These are phyloP conservation scores for Bruguiera sexangula DNA, from an alignment of 345 rosid species.

Conservation along the genomic window DNA sequence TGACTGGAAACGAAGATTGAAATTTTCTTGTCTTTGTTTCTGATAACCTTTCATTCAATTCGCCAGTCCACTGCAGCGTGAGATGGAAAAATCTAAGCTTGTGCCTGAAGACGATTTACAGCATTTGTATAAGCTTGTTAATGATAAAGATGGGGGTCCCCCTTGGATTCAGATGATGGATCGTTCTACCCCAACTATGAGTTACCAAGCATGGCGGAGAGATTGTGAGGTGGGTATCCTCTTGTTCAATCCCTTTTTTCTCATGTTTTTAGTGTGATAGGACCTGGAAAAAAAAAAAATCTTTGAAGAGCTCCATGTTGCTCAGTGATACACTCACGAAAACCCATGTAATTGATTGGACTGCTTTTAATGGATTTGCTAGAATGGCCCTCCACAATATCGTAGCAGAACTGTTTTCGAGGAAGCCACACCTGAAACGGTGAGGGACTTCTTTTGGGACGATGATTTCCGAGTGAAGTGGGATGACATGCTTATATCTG, in stretches of 20 bases:
- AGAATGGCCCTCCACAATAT: constrained; percentile 76
- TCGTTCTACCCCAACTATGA: constrained; percentile 62
- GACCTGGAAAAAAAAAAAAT: not conserved
- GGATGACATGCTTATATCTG: constrained; percentile 74
- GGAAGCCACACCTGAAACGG: constrained; percentile 55
- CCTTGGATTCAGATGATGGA: constrained; percentile 97
- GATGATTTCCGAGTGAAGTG: constrained; percentile 59
- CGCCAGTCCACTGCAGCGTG: constrained; percentile 39
- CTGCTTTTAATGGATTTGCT: constrained; percentile 15
- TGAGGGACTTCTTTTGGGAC: constrained; percentile 85
- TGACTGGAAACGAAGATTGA: not conserved
- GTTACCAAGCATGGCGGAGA: constrained; percentile 87
- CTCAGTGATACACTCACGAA: not conserved
- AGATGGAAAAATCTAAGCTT: constrained; percentile 35
- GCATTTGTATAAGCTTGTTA: constrained; percentile 66
- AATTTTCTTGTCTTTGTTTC: constrained; percentile 1
- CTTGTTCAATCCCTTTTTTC: not conserved
- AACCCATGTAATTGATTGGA: constrained; percentile 23
- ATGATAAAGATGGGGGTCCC: constrained; percentile 93
- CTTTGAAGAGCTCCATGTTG: not conserved
- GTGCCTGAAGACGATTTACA: constrained; percentile 63
- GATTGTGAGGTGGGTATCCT: constrained; percentile 61
- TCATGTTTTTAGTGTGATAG: not conserved
- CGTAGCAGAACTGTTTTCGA: constrained; percentile 64
- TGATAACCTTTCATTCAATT: constrained; percentile 3